Conservation (phyloP, 2,329 filamentous ascomycete species). For the Aspergillus chevalieri region DNA sequence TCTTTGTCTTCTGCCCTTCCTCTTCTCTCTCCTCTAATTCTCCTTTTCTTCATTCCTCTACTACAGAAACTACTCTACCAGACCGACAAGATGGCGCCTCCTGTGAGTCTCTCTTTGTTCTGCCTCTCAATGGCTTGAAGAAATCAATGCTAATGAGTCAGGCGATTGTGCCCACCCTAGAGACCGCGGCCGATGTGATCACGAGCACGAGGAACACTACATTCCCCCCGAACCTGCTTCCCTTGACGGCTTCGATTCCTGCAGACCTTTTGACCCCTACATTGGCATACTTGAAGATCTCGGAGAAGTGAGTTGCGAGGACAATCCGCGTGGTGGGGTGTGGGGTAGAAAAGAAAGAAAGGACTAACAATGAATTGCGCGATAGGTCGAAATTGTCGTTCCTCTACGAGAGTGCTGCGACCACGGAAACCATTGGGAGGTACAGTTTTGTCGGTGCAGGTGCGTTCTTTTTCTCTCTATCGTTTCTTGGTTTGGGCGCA, state of each 20-base stretch:
- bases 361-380: slow-evolving; percentile 6
- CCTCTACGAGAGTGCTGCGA: slow-evolving; percentile 89
- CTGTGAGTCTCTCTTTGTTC: slow-evolving; percentile 11
- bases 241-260: slow-evolving; percentile 75
- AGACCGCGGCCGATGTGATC: slow-evolving; percentile 54
- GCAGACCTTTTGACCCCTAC: slow-evolving; percentile 92
- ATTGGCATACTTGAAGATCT: slow-evolving; percentile 89
- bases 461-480: slow-evolving; percentile 19
- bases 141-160: slow-evolving; percentile 19
- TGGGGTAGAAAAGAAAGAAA: slow-evolving; percentile 2
- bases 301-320: slow-evolving; percentile 56
- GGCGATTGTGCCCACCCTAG: slow-evolving; percentile 56
- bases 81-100: slow-evolving; percentile 12
- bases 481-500: background rate
- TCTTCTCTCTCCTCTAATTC: background rate
- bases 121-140: background rate
- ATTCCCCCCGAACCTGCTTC: slow-evolving; percentile 69
- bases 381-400: slow-evolving; percentile 71
- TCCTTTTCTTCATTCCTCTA: background rate
- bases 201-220: slow-evolving; percentile 44
- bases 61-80: background rate
- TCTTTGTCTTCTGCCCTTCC: background rate
- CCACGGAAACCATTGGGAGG: slow-evolving; percentile 82
- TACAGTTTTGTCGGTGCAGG: slow-evolving; percentile 93
- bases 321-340: slow-evolving; percentile 1